Percentiles rank a stretch among this genome's conserved stretches.
phyloP scores from a whole-genome alignment of 371 early-diverging fungal genomes.

The Phascolomyces articulosus region DNA sequence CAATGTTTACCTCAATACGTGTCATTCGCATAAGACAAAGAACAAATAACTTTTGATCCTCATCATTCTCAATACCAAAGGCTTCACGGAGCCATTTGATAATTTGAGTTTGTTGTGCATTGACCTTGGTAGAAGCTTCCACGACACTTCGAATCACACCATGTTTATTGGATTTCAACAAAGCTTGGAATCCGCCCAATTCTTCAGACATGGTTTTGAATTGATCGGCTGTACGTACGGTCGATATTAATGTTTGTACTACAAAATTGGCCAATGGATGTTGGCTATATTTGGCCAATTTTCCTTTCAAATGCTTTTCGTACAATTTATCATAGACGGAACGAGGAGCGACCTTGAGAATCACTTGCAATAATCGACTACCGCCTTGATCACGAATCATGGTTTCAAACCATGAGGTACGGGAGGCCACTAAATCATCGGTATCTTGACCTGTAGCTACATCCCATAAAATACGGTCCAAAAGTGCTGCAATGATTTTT shows the following conservation, averaged over 20 bases:
- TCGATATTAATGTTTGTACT: constrained; percentile 72
- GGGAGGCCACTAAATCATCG: constrained; percentile 24
- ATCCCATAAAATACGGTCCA: constrained; percentile 69
- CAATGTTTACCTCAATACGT: constrained; percentile 38
- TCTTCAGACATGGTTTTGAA: constrained; percentile 65
- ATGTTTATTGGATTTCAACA: constrained; percentile 59
- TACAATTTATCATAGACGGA: constrained; percentile 70
- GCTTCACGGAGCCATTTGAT: constrained; percentile 59
- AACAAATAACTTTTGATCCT: constrained; percentile 59
- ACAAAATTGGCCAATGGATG: constrained; percentile 85
- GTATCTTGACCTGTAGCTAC: constrained; percentile 51
- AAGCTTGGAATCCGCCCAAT: constrained; percentile 55
- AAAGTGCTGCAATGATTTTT: constrained; percentile 53
- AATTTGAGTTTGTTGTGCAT: constrained; percentile 60
- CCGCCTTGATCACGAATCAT: constrained; percentile 66
- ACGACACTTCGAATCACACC: constrained; percentile 70
- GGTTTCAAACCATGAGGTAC: constrained; percentile 62
- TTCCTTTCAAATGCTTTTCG: constrained; percentile 63
- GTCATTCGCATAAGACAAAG: constrained; percentile 67
- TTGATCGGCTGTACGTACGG: constrained; percentile 63
- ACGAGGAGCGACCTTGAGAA: constrained; percentile 60
- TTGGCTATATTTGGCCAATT: constrained; percentile 63
- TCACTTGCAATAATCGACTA: constrained; percentile 69
- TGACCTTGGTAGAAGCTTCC: constrained; percentile 66
- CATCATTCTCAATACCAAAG: constrained; percentile 52